Evolutionary conservation across 768 basidiomycete genomes (phyloP).

Genomic region (Trametes sanguinea): DNA sequence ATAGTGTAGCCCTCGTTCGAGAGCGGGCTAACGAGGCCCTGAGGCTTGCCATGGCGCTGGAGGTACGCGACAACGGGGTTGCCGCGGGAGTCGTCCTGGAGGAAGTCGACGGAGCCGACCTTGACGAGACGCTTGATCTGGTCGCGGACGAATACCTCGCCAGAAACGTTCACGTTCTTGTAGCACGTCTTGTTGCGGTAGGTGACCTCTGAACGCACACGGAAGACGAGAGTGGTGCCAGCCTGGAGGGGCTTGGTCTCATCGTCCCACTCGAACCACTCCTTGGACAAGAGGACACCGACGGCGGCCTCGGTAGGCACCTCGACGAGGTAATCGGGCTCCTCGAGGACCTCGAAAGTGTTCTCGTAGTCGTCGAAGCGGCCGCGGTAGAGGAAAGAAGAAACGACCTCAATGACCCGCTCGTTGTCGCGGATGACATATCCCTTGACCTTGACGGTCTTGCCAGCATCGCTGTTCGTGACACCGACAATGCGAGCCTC

Average conservation of each 20-base stretch:
- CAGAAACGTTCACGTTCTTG: slow-evolving; percentile 77
- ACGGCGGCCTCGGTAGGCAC: slow-evolving; percentile 76
- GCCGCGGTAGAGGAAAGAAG: slow-evolving; percentile 96
- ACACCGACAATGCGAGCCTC: slow-evolving; percentile 89
- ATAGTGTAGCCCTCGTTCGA: slow-evolving; percentile 87
- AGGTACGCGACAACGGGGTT: slow-evolving; percentile 94
- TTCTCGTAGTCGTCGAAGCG: slow-evolving; percentile 92
- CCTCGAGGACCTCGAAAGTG: slow-evolving; percentile 92
- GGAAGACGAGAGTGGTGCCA: slow-evolving; percentile 88
- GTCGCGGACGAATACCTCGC: slow-evolving; percentile 85
- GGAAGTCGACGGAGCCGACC: slow-evolving; percentile 86
- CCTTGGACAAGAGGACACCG: slow-evolving; percentile 91
- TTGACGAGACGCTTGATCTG: slow-evolving; percentile 87
- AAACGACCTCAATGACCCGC: slow-evolving; percentile 90
- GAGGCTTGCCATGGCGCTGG: slow-evolving; percentile 82
- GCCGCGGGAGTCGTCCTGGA: slow-evolving; percentile 84
- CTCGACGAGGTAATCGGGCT: slow-evolving; percentile 84
- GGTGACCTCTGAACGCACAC: slow-evolving; percentile 78
- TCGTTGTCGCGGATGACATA: slow-evolving; percentile 73
- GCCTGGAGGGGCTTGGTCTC: slow-evolving; percentile 73
- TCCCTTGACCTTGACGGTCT: slow-evolving; percentile 89
- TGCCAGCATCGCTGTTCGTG: slow-evolving; percentile 87
- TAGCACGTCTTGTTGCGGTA: slow-evolving; percentile 92
- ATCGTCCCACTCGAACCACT: slow-evolving; percentile 98
- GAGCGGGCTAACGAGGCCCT: slow-evolving; percentile 77